Evolutionary conservation across 164 flowering plant genomes (phyloP).

Genomic region (Kingdonia uniflora): DNA sequence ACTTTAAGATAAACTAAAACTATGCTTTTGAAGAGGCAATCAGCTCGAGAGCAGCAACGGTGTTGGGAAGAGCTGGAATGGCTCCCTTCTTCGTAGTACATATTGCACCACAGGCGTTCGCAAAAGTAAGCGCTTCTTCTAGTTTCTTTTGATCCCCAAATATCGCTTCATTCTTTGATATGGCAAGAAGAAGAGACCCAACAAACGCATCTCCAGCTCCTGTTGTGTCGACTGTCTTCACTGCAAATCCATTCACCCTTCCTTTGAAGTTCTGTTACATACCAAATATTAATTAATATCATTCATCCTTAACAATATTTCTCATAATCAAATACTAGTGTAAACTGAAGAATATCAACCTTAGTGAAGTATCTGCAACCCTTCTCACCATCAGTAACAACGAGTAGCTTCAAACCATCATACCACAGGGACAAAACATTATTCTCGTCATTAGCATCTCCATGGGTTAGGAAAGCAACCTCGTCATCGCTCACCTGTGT

Average conservation of each 20-base stretch:
- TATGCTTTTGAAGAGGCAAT: not conserved
- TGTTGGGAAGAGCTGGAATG: not conserved
- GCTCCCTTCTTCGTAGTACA: slow-evolving; percentile 1
- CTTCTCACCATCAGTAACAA: slow-evolving; percentile 3
- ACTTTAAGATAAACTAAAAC: no score
- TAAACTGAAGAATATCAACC: no score
- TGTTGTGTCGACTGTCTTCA: not conserved
- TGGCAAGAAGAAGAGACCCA: not conserved
- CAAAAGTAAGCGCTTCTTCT: not conserved
- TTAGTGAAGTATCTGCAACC: slow-evolving; percentile 3
- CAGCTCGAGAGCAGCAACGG: not conserved
- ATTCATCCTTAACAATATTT: no score
- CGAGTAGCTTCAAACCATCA: not conserved
- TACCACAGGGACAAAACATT: no score
- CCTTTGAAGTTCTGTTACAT: slow-evolving; percentile 1
- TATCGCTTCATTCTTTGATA: not conserved
- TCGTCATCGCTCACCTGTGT: slow-evolving; percentile 60
- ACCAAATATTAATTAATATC: no score
- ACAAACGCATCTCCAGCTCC: slow-evolving; percentile 3
- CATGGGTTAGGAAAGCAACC: slow-evolving; percentile 49
- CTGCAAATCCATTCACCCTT: not conserved
- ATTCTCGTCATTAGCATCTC: slow-evolving; percentile 4
- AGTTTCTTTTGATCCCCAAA: not conserved
- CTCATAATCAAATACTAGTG: no score
- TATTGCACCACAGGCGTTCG: not conserved